Evolutionary conservation across 192 early-diverging fungal genomes (phyloP).

Genomic region (Gorgonomyces haynaldii): DNA sequence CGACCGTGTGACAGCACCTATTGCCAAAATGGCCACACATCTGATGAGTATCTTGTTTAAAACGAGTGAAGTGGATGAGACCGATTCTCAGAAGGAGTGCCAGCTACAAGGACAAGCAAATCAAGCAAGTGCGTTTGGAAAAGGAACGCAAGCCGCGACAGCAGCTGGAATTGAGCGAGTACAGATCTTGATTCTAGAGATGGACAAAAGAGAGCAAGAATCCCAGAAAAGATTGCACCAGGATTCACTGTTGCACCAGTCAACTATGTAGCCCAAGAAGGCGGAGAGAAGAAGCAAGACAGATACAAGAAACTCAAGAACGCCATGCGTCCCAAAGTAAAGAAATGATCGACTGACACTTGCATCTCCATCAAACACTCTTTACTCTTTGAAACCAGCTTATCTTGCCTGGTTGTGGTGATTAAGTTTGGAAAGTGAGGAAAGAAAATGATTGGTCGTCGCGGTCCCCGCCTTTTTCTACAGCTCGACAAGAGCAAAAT

Average conservation of each 20-base stretch:
- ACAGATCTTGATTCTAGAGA: not conserved
- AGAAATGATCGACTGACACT: no score
- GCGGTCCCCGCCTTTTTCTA: no score
- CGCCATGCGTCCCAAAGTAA: no score
- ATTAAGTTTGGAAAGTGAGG: no score
- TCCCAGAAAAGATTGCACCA: not conserved
- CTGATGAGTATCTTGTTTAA: conserved; percentile 49
- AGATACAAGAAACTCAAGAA: conserved; percentile 5
- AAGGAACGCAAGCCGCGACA: no score
- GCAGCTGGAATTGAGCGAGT: no score
- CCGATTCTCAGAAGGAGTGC: conserved; percentile 68
- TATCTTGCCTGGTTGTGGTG: no score
- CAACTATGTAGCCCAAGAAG: not conserved
- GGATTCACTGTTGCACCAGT: conserved; percentile 4
- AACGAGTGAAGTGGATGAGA: conserved; percentile 78
- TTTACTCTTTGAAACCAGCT: no score
- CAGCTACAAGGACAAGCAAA: conserved; percentile 36
- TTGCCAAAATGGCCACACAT: conserved; percentile 63
- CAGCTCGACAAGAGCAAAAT: no score
- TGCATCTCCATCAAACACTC: no score
- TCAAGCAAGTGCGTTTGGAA: conserved; percentile 1
- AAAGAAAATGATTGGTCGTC: no score
- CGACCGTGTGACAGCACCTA: conserved; percentile 53
- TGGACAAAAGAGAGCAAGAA: not conserved
- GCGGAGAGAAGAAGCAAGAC: conserved; percentile 5